Conservation (phyloP, 805 yeast genomes). For the Lipomyces yamanashiensis region DNA sequence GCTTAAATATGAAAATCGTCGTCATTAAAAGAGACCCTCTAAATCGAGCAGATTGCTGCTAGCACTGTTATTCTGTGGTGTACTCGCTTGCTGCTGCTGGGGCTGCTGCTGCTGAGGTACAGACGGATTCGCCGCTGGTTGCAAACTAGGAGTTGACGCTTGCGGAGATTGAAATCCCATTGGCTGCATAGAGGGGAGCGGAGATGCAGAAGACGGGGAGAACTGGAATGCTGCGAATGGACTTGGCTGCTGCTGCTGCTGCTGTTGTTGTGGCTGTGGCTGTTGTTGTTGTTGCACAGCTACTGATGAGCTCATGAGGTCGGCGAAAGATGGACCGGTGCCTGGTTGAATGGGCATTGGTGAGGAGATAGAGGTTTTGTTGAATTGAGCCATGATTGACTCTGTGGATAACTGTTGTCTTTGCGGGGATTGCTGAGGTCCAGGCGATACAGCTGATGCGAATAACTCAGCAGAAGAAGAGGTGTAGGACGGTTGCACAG, state of each 20-base stretch:
- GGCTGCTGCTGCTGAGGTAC: constrained; percentile 12
- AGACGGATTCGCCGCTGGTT: background rate
- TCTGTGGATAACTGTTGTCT: constrained; percentile 10
- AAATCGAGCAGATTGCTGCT: constrained; percentile 26
- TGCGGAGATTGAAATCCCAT: constrained; percentile 1
- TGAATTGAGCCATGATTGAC: constrained; percentile 22
- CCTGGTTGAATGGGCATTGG: constrained; percentile 3
- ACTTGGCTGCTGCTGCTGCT: constrained; percentile 3
- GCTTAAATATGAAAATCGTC: background rate
- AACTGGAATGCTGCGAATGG: constrained; percentile 6
- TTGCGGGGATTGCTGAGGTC: constrained; percentile 14
- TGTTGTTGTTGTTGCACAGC: constrained; percentile 1
- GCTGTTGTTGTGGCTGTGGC: constrained; percentile 4
- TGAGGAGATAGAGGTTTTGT: constrained; percentile 5
- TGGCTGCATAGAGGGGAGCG: background rate
- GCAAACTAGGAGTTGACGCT: background rate
- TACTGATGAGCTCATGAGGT: background rate
- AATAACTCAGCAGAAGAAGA: constrained; percentile 3
- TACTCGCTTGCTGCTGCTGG: constrained; percentile 5
- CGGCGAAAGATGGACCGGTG: constrained; percentile 3
- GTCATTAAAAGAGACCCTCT: constrained; percentile 26
- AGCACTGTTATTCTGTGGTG: constrained; percentile 7
- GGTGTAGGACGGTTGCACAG: background rate
- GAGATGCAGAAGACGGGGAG: background rate
- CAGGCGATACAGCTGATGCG: background rate